Evolutionary conservation across 2,329 filamentous ascomycete species (phyloP).

Genomic region (Nigrospora osmanthi): DNA sequence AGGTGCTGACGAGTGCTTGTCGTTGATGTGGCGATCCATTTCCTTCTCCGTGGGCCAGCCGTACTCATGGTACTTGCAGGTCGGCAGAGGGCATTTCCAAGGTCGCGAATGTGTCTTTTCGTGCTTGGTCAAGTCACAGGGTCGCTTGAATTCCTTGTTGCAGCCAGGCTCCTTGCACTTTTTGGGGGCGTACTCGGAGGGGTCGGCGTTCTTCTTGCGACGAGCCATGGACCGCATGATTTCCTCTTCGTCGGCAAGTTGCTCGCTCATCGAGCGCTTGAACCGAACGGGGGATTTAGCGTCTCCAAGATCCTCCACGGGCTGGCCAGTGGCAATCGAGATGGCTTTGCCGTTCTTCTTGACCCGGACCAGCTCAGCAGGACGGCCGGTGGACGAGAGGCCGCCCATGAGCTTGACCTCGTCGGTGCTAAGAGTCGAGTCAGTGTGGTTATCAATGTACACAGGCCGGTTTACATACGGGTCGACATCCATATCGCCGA

Average conservation of each 20-base stretch:
- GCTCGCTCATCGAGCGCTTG: conserved; percentile 61
- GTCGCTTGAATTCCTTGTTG: conserved; percentile 88
- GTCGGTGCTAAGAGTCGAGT: conserved; percentile 38
- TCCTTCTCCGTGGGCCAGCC: conserved; percentile 99
- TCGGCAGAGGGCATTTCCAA: conserved; percentile 78
- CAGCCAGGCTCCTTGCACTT: conserved; percentile 69
- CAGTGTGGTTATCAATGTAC: conserved; percentile 10
- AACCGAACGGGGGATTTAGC: conserved; percentile 41
- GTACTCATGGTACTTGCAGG: conserved; percentile 83
- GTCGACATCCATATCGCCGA: conserved; percentile 50
- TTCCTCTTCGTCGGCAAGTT: conserved; percentile 70
- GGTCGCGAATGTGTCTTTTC: conserved; percentile 96
- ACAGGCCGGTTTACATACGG: conserved; percentile 35
- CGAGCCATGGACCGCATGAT: conserved; percentile 91
- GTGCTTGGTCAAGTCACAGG: conserved; percentile 97
- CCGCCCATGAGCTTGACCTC: conserved; percentile 77
- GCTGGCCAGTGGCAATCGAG: conserved; percentile 64
- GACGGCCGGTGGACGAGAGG: conserved; percentile 71
- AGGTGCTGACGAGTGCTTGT: conserved; percentile 81
- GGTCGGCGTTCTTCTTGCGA: conserved; percentile 84
- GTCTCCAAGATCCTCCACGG: conserved; percentile 47
- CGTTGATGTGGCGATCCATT: conserved; percentile 89
- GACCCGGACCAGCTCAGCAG: conserved; percentile 75
- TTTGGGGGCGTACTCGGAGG: conserved; percentile 74
- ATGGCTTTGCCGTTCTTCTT: conserved; percentile 74